Percentiles rank a stretch among this genome's conserved stretches.
These are phyloP conservation scores for Solanum tarapatanum DNA, from an alignment of 257 asterid species.

Conservation along the genomic window DNA sequence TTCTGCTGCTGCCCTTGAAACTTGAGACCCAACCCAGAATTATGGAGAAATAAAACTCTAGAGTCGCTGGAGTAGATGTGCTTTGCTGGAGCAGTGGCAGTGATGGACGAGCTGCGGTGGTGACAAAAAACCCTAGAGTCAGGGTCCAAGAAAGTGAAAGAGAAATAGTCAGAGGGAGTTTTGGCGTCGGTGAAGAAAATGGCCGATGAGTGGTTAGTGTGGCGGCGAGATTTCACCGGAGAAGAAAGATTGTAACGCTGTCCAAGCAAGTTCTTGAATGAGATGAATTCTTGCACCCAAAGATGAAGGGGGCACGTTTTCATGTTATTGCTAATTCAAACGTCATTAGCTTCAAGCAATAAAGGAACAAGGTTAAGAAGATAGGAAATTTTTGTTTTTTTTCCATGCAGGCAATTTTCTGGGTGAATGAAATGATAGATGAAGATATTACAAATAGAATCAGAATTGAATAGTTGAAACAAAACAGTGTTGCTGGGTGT, in stretches of 20 bases:
- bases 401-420: not conserved
- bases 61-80: not conserved
- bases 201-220: not conserved
- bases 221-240: not conserved
- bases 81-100: not conserved
- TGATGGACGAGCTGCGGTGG: not conserved
- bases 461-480: not conserved
- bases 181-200: not conserved
- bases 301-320: not conserved
- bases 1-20: too few species aligned
- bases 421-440: not conserved
- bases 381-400: not conserved
- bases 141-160: not conserved
- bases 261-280: too few species aligned
- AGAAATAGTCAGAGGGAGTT: not conserved
- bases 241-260: not conserved
- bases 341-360: not conserved
- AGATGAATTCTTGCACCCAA: not conserved
- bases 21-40: not conserved
- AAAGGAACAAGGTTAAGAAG: not conserved
- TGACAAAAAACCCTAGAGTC: not conserved
- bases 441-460: not conserved
- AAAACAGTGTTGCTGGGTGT: not conserved
- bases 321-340: not conserved
- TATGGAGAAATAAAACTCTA: not conserved